phyloP scores from a whole-genome alignment of 176 grass and related monocot genomes.

The Bothriochloa decipiens region DNA sequence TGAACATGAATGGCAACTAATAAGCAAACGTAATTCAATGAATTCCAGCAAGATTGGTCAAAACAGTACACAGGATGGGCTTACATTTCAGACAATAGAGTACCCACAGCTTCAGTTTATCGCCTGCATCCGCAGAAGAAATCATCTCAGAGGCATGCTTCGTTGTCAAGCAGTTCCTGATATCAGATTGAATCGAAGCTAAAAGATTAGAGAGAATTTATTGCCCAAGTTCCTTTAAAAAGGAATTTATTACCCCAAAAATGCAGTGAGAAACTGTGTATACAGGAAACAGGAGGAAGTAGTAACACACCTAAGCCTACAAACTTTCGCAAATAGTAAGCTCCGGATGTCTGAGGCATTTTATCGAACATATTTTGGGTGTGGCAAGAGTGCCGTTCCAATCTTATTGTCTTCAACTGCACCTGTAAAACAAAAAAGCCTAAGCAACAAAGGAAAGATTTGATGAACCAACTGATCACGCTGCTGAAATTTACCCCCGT shows the following conservation, averaged over 20 bases:
- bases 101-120: not conserved
- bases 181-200: not conserved
- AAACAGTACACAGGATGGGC: not conserved
- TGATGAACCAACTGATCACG: not conserved
- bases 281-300: not conserved
- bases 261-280: not conserved
- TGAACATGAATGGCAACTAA: not conserved
- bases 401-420: not conserved
- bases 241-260: not conserved
- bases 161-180: not conserved
- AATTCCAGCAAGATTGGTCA: not conserved
- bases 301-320: not conserved
- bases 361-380: constrained; percentile 4
- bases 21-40: not conserved
- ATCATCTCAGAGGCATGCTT: not conserved
- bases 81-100: not conserved
- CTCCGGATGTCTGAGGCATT: not conserved
- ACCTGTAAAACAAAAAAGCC: not conserved
- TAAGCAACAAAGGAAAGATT: not conserved
- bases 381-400: not conserved
- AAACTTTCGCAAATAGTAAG: not conserved
- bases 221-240: not conserved
- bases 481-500: not conserved
- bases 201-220: not conserved
- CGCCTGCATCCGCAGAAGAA: not conserved